Evolutionary conservation across 495 filamentous ascomycete species (phyloP).

Genomic region (Coniosporium apollinis): DNA sequence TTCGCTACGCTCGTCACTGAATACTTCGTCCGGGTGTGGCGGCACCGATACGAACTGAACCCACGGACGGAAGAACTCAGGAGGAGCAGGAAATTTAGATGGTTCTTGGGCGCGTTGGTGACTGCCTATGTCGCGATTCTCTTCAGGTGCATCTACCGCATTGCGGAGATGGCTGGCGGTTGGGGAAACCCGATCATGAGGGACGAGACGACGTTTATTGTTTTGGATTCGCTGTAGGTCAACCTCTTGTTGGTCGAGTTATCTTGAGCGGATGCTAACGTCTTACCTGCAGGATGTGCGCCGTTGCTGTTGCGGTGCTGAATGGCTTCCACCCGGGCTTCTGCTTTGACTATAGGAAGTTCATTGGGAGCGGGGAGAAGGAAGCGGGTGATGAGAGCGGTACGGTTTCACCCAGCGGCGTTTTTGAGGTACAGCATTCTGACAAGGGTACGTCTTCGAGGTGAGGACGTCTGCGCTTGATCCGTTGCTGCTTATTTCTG

Average conservation of each 20-base stretch:
- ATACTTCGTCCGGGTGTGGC: slow-evolving; percentile 15
- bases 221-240: slow-evolving; percentile 8
- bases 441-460: no score
- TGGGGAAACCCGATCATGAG: slow-evolving; percentile 9
- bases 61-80: not conserved
- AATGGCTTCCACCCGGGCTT: slow-evolving; percentile 9
- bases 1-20: slow-evolving; percentile 18
- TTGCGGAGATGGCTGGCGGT: slow-evolving; percentile 11
- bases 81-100: slow-evolving; percentile 3
- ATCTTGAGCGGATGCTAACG: slow-evolving; percentile 1
- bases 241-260: not conserved
- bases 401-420: no score
- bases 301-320: slow-evolving; percentile 5
- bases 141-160: slow-evolving; percentile 11
- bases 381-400: no score
- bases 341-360: no score
- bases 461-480: no score
- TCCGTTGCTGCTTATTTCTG: no score
- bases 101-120: slow-evolving; percentile 4
- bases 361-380: no score
- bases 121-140: slow-evolving; percentile 10
- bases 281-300: slow-evolving; percentile 6
- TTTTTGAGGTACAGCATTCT: no score
- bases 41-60: slow-evolving; percentile 1
- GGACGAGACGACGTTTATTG: slow-evolving; percentile 8